Percentiles rank a stretch among this genome's conserved stretches.
phyloP scores from a whole-genome alignment of 768 basidiomycete genomes.

The Dioszegia hungarica region DNA sequence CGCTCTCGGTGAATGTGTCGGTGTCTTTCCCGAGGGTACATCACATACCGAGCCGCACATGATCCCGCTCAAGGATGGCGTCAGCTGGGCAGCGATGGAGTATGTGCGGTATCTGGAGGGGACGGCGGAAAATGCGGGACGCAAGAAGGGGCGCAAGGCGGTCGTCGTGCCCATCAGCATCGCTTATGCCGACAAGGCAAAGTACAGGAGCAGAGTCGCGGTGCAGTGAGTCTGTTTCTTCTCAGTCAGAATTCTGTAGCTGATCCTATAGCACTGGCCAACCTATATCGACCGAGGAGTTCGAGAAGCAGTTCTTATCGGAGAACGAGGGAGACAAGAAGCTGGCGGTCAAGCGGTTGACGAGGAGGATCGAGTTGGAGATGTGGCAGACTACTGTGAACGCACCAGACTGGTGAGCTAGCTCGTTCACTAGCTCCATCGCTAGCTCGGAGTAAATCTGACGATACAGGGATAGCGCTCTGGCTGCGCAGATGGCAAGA shows the following conservation, averaged over 20 bases:
- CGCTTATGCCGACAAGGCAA: constrained; percentile 91
- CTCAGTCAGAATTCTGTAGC: background rate
- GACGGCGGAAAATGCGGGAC: constrained; percentile 35
- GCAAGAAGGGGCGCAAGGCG: constrained; percentile 53
- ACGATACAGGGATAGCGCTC: constrained; percentile 74
- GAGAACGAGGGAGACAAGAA: constrained; percentile 64
- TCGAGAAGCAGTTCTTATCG: constrained; percentile 71
- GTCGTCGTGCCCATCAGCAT: constrained; percentile 77
- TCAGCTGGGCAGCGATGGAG: constrained; percentile 90
- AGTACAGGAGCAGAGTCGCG: constrained; percentile 84
- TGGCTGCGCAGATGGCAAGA: constrained; percentile 83
- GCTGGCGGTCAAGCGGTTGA: constrained; percentile 79
- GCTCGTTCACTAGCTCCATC: background rate
- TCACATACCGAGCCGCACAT: constrained; percentile 85
- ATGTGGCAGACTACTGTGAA: constrained; percentile 78
- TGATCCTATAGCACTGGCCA: constrained; percentile 63
- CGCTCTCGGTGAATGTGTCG: constrained; percentile 72
- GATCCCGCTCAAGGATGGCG: constrained; percentile 81
- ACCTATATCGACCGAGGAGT: constrained; percentile 71
- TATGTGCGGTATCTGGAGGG: constrained; percentile 68
- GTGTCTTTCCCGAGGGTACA: constrained; percentile 61
- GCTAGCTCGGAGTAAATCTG: background rate
- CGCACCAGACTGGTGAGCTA: constrained; percentile 74
- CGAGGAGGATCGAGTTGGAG: constrained; percentile 65
- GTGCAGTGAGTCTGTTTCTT: constrained; percentile 41